These are phyloP conservation scores for Pseudonitzschia multiseries DNA, from an alignment of 108 stramenopile species.

Conservation along the genomic window DNA sequence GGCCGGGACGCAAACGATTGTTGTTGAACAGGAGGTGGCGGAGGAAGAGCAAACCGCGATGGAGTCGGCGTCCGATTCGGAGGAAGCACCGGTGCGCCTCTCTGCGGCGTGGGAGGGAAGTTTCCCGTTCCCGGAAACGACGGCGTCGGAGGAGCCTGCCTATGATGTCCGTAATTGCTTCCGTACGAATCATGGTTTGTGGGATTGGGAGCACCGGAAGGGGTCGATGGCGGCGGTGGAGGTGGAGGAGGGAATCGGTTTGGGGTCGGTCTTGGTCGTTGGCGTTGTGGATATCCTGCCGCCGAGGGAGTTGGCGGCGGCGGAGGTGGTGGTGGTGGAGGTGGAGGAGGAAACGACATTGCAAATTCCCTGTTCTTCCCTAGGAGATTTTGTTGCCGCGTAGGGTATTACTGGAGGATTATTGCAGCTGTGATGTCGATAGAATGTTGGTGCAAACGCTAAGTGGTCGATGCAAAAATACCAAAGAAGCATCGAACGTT, in stretches of 20 bases:
- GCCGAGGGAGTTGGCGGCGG: background rate
- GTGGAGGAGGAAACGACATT: slow-evolving; percentile 13
- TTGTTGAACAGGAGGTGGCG: background rate
- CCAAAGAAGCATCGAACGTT: no score
- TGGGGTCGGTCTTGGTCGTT: background rate
- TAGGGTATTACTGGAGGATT: no score
- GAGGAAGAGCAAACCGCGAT: background rate
- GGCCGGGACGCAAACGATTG: slow-evolving; percentile 1
- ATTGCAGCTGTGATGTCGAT: no score
- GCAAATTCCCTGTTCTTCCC: background rate
- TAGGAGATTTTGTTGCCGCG: no score
- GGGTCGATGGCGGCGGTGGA: slow-evolving; percentile 21
- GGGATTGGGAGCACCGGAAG: no score
- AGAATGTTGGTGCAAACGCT: no score
- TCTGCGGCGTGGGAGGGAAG: slow-evolving; percentile 3
- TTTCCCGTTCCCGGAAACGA: background rate
- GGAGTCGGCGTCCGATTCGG: no score
- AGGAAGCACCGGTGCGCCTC: no score
- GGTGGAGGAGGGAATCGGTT: slow-evolving; percentile 12
- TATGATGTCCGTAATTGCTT: no score
- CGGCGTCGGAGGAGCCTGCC: background rate
- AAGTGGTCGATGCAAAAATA: no score
- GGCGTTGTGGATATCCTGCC: background rate
- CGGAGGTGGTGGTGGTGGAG: background rate
- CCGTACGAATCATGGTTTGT: no score